phyloP scores from a whole-genome alignment of 768 basidiomycete species.

The Pisolithus orientalis region DNA sequence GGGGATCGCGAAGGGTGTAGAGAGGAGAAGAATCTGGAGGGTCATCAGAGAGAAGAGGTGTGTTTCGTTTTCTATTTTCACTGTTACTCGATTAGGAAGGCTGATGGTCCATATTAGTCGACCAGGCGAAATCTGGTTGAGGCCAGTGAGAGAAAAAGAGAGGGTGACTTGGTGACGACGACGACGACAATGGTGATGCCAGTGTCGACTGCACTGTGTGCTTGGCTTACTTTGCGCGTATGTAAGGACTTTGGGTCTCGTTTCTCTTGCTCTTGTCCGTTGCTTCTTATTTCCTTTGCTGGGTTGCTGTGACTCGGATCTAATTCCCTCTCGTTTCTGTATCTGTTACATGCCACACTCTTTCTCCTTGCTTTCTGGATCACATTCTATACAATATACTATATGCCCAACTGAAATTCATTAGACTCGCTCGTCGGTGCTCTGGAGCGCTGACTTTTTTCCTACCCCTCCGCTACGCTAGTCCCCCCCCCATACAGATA shows the following conservation, averaged over 20 bases:
- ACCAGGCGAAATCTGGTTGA: slow-evolving; percentile 68
- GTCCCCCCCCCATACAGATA: no score
- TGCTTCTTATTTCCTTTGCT: neutral
- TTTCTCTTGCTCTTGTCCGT: neutral
- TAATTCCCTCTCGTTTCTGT: neutral
- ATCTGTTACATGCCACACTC: neutral
- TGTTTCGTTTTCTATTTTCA: slow-evolving; percentile 10
- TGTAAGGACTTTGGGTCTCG: slow-evolving; percentile 5
- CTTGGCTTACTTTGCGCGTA: neutral
- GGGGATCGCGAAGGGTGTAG: slow-evolving; percentile 31
- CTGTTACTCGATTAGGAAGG: neutral
- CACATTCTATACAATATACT: neutral
- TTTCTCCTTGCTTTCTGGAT: neutral
- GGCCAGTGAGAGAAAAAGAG: slow-evolving; percentile 63
- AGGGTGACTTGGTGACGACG: slow-evolving; percentile 26
- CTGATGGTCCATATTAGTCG: slow-evolving; percentile 37
- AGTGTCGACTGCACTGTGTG: no score
- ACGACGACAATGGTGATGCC: neutral
- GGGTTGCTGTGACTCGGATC: neutral
- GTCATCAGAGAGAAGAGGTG: slow-evolving; percentile 79
- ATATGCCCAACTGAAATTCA: neutral
- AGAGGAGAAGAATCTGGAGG: slow-evolving; percentile 54
- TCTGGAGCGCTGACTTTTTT: neutral
- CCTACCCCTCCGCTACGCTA: no score
- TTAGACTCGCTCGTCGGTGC: neutral